phyloP scores from a whole-genome alignment of 768 basidiomycete species.

The Favolaschia claudopus region DNA sequence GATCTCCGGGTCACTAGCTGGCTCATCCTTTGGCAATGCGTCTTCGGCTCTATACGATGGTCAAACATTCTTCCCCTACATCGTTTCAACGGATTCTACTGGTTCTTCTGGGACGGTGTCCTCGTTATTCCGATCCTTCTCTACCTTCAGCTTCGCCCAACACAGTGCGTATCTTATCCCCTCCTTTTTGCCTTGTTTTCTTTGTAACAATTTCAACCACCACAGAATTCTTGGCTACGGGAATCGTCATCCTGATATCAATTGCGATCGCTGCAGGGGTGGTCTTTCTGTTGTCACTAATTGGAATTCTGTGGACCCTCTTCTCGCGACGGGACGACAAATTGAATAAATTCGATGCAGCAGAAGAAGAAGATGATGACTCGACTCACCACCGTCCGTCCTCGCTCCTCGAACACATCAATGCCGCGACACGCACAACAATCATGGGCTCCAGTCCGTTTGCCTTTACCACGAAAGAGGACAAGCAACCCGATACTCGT shows the following conservation, averaged over 20 bases:
- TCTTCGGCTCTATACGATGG: slow-evolving; percentile 93
- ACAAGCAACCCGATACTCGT: slow-evolving; percentile 54
- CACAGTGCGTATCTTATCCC: slow-evolving; percentile 57
- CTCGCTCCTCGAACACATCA: slow-evolving; percentile 89
- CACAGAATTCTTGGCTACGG: slow-evolving; percentile 86
- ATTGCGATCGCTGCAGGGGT: slow-evolving; percentile 97
- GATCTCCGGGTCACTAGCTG: slow-evolving; percentile 80
- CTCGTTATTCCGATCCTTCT: slow-evolving; percentile 83
- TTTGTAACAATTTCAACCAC: slow-evolving; percentile 20
- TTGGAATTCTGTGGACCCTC: slow-evolving; percentile 91
- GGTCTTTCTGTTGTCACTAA: slow-evolving; percentile 84
- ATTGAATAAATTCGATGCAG: slow-evolving; percentile 65
- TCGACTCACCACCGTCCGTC: slow-evolving; percentile 84
- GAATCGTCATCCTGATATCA: slow-evolving; percentile 95
- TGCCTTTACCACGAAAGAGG: slow-evolving; percentile 58
- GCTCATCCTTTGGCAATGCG: slow-evolving; percentile 76
- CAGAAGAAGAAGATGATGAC: slow-evolving; percentile 77
- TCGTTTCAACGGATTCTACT: slow-evolving; percentile 68
- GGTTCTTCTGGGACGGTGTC: slow-evolving; percentile 77
- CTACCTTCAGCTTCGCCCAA: slow-evolving; percentile 77
- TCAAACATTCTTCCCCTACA: slow-evolving; percentile 79
- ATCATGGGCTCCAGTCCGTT: slow-evolving; percentile 68
- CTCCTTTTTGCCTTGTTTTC: slow-evolving; percentile 3
- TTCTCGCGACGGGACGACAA: slow-evolving; percentile 84
- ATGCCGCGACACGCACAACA: slow-evolving; percentile 85